These are phyloP conservation scores for Sungouiozyma intestinalis DNA, from an alignment of 805 yeast species.

Conservation along the genomic window DNA sequence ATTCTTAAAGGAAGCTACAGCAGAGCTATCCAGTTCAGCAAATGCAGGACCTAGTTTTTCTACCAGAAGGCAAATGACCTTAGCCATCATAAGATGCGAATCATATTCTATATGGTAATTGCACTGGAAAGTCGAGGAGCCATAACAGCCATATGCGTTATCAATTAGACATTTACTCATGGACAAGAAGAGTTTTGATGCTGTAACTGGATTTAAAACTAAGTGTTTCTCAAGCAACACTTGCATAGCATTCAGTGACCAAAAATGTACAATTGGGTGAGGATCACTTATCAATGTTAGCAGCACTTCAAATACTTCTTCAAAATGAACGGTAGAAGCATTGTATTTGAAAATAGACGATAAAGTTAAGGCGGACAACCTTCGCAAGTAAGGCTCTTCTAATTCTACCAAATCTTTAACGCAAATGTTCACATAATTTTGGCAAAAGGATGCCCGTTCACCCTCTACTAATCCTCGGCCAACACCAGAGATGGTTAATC, in stretches of 20 bases:
- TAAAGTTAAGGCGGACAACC: slow-evolving; percentile 42
- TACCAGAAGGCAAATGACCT: slow-evolving; percentile 36
- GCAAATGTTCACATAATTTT: slow-evolving; percentile 40
- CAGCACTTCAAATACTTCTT: slow-evolving; percentile 44
- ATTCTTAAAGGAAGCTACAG: slow-evolving; percentile 29
- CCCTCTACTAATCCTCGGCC: slow-evolving; percentile 8
- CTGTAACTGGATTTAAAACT: slow-evolving; percentile 34
- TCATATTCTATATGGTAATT: slow-evolving; percentile 40
- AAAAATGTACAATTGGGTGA: slow-evolving; percentile 72
- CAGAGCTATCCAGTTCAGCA: slow-evolving; percentile 21
- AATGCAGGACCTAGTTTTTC: slow-evolving; percentile 51
- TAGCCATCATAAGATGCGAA: slow-evolving; percentile 35
- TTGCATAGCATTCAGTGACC: slow-evolving; percentile 53
- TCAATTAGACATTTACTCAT: slow-evolving; percentile 32
- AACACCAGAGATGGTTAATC: slow-evolving; percentile 36
- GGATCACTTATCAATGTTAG: slow-evolving; percentile 63
- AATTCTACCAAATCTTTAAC: slow-evolving; percentile 58
- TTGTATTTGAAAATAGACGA: slow-evolving; percentile 37
- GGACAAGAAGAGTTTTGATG: slow-evolving; percentile 34
- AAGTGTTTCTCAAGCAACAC: slow-evolving; percentile 47
- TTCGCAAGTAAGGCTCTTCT: slow-evolving; percentile 54
- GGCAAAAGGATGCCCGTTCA: slow-evolving; percentile 9
- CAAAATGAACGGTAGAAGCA: slow-evolving; percentile 30
- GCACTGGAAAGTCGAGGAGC: slow-evolving; percentile 35
- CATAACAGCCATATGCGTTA: slow-evolving; percentile 42